Conservation (phyloP, 108 stramenopile species). For the Pseudonitzschia pungens region DNA sequence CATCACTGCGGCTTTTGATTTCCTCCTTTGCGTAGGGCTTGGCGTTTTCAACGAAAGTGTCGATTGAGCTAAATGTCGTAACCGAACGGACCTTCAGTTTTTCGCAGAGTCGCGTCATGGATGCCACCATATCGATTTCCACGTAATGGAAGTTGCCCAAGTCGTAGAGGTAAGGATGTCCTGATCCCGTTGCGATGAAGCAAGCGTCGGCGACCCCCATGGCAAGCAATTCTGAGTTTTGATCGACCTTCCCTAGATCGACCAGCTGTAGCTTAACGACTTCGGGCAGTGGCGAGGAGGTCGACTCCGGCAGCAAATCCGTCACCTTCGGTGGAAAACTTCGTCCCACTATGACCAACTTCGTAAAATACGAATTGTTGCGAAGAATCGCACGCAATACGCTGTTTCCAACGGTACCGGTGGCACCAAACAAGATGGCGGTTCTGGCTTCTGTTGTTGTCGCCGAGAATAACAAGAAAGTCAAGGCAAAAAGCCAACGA, state of each 20-base stretch:
- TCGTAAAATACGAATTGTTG: constrained; percentile 2
- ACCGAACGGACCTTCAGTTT: constrained; percentile 7
- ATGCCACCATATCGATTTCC: constrained; percentile 15
- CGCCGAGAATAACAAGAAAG: not conserved
- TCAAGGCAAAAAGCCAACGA: not conserved
- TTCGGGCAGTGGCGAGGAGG: not conserved
- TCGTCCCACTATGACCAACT: constrained; percentile 27
- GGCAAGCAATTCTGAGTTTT: constrained; percentile 15
- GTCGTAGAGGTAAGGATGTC: constrained; percentile 12
- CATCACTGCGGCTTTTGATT: not conserved
- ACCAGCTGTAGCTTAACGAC: not conserved
- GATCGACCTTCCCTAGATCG: constrained; percentile 8
- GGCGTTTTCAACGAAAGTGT: not conserved
- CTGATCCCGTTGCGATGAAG: constrained; percentile 23
- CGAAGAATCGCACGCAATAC: constrained; percentile 14
- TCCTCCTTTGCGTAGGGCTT: constrained; percentile 20
- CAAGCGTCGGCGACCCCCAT: constrained; percentile 23
- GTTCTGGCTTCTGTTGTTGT: constrained; percentile 11
- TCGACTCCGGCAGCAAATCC: not conserved
- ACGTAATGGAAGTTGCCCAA: constrained; percentile 19
- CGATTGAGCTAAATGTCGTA: constrained; percentile 14
- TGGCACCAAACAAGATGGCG: constrained; percentile 30
- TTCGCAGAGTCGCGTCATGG: constrained; percentile 25
- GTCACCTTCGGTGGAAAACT: constrained; percentile 9
- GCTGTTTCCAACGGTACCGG: constrained; percentile 24